These are phyloP conservation scores for Phialophora expanda DNA, from an alignment of 2,329 filamentous ascomycete species.

Conservation along the genomic window DNA sequence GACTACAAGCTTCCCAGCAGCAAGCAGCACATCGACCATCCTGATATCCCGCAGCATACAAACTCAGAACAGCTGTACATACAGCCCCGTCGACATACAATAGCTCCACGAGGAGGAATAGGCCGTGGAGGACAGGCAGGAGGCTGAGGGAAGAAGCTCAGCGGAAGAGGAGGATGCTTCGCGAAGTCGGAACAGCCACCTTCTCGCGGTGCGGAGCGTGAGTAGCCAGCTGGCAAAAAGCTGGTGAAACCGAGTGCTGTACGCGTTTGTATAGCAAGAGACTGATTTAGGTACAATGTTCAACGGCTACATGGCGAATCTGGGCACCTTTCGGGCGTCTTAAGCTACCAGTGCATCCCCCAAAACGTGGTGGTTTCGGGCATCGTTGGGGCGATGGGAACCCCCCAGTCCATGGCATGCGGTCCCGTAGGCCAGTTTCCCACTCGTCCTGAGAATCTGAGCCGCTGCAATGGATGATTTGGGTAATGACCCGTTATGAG, in stretches of 20 bases:
- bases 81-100: not conserved
- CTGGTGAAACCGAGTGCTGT: conserved; percentile 12
- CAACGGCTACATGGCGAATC: too few relatives aligned
- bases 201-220: conserved; percentile 11
- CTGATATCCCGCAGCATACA: not conserved
- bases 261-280: not conserved
- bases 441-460: too few relatives aligned
- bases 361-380: too few relatives aligned
- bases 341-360: too few relatives aligned
- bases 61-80: not conserved
- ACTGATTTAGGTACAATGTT: too few relatives aligned
- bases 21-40: not conserved
- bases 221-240: not conserved
- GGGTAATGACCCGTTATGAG: too few relatives aligned
- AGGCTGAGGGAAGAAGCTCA: conserved; percentile 1
- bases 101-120: not conserved
- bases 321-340: too few relatives aligned
- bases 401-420: too few relatives aligned
- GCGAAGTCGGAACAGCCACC: conserved; percentile 10
- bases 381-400: too few relatives aligned
- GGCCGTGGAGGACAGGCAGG: not conserved
- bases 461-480: too few relatives aligned
- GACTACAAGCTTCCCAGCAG: not conserved
- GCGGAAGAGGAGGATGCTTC: conserved; percentile 8
- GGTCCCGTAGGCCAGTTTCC: too few relatives aligned